Conservation (phyloP, 2,329 filamentous ascomycete species). For the Fusarium citri region DNA sequence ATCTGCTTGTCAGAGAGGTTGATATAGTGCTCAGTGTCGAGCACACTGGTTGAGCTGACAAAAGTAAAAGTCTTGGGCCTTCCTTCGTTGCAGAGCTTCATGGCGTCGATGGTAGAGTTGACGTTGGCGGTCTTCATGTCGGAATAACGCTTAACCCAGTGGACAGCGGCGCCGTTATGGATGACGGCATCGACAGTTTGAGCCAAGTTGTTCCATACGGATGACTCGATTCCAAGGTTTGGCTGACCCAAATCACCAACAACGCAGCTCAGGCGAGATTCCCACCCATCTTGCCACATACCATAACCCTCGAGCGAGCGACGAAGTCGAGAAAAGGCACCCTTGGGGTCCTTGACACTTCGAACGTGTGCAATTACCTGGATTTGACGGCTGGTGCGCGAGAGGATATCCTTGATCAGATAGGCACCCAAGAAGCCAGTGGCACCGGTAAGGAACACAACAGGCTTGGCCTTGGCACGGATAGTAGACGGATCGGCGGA, state of each 20-base stretch:
- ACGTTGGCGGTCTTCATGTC: conserved; percentile 81
- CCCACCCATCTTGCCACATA: conserved; percentile 80
- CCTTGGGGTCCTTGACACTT: conserved; percentile 66
- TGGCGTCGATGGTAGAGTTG: conserved; percentile 78
- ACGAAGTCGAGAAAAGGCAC: conserved; percentile 72
- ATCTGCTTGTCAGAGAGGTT: conserved; percentile 69
- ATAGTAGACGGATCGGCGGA: conserved; percentile 52
- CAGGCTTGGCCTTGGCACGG: conserved; percentile 53
- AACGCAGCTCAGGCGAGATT: conserved; percentile 72
- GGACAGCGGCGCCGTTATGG: conserved; percentile 84
- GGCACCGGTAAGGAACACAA: conserved; percentile 86
- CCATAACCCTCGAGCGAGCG: conserved; percentile 80
- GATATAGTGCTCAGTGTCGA: conserved; percentile 86
- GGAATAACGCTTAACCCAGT: conserved; percentile 85
- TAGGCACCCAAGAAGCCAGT: conserved; percentile 84
- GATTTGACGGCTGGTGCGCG: conserved; percentile 48
- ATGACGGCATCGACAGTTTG: conserved; percentile 77
- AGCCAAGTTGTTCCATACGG: conserved; percentile 72
- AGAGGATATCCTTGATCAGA: conserved; percentile 79
- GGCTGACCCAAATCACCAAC: conserved; percentile 72
- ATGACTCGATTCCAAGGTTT: conserved; percentile 76
- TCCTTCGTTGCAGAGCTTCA: conserved; percentile 80
- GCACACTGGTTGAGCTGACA: conserved; percentile 79
- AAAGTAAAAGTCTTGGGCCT: conserved; percentile 83
- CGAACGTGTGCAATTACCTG: conserved; percentile 80